Evolutionary conservation across 2,329 filamentous ascomycete species (phyloP), one percentile per base, ranked within the genome.

Genomic region (Ophiostoma sp.): DNA sequence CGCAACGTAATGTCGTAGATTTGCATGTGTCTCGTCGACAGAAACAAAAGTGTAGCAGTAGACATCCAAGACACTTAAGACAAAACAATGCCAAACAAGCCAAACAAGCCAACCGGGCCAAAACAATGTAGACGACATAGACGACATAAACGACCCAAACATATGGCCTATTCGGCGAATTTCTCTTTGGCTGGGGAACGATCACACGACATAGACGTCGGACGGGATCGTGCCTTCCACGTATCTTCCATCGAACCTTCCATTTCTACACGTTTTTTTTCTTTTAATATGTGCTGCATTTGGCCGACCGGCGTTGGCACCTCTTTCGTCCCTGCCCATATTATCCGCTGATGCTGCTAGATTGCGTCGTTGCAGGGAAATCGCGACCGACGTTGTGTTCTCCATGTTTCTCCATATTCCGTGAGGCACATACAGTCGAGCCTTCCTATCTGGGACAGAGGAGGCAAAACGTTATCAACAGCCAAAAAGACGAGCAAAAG

Each of bases 151-250:
- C 45, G 52, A 64, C 19, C 66, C 48, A 50, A 28, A n/a, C 25
- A 11, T 19, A 28, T 50, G 42, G 66, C 25, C 66, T 42, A 12
- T 11, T 73, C 55, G 64, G 71, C 71, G 64, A 52, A 50, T 69
- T 61, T 69, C 22, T 50, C 12, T 73, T 45, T 69, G 64, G 39
- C 33, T 36, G 33, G 52, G 48, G n/a, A 70, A 63, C 50, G 63
- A 69, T 50, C 48, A 61, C 64, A 68, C 61, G 61, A 45, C 59
- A 50, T n/a, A 42, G 17, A 36, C n/a, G 39, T 6, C n/a, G 33
- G 33, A 36, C 25, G 71, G 71, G 50, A 48, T 69, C 11, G 36
- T 17, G 12, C 63, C 63, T 48, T 63, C 45, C 63, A 48, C 39
- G 12, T n/a, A 15, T 55, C 50, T 55, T 55, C 50, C 22, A 55